Conservation (phyloP, 352 stramenopile genomes). For the Pseudoperonospora humuli region DNA sequence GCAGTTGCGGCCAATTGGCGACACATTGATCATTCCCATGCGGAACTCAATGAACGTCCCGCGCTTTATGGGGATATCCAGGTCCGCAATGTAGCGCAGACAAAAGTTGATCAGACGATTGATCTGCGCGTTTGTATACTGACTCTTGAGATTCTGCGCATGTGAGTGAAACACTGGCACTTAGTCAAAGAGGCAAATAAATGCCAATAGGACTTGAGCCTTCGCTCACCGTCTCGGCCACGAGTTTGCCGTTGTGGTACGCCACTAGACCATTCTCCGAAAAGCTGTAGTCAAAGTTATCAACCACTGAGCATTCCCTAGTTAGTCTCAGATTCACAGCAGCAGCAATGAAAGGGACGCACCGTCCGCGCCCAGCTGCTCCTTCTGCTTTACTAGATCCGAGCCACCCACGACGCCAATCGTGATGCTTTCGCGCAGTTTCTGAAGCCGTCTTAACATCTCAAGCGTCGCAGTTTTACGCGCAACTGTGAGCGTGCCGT, state of each 20-base stretch:
- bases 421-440: slow-evolving; percentile 90
- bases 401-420: slow-evolving; percentile 97
- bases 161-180: background rate
- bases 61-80: slow-evolving; percentile 97
- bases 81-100: slow-evolving; percentile 89
- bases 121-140: slow-evolving; percentile 95
- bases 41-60: slow-evolving; percentile 99
- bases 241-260: slow-evolving; percentile 92
- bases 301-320: slow-evolving; percentile 49
- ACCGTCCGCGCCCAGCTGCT: slow-evolving; percentile 95
- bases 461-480: slow-evolving; percentile 86
- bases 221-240: slow-evolving; percentile 72
- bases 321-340: background rate
- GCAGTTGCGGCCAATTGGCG: slow-evolving; percentile 97
- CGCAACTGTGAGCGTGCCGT: slow-evolving; percentile 95
- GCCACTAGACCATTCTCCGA: slow-evolving; percentile 98
- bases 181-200: background rate
- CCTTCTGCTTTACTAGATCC: slow-evolving; percentile 98
- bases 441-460: slow-evolving; percentile 92
- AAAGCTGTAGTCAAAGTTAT: slow-evolving; percentile 98
- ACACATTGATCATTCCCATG: slow-evolving; percentile 99
- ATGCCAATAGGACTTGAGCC: background rate
- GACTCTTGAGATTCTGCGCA: slow-evolving; percentile 85
- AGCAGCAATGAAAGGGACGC: slow-evolving; percentile 2
- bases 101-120: slow-evolving; percentile 97